Evolutionary conservation across 1,284 basidiomycete genomes (phyloP), one percentile per base, ranked within the genome.

Genomic region (Trichosporon coremiiforme): DNA sequence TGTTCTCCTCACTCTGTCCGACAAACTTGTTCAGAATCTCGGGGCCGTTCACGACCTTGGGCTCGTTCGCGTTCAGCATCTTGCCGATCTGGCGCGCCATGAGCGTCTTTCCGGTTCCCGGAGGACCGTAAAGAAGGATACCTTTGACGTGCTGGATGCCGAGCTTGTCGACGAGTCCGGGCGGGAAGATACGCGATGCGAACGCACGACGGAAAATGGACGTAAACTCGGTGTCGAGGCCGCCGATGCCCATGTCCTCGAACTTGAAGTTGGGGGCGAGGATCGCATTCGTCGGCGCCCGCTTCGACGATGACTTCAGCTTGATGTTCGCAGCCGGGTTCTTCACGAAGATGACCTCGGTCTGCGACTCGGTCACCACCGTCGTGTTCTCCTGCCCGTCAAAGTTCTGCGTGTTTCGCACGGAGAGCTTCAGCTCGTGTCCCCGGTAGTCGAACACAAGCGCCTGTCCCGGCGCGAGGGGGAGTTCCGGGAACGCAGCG

Each of bases 231-330:
- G 89, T 87, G 83, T 99, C 97, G 53, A 99, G 87, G 80, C 97
- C 97, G 80, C 97, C 97, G 78, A 99, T 98, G 31, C 97, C 97
- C 96, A 99, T 99, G 83, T 99, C 97, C 81, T 98, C 93, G 76
- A 99, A 99, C 84, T 97, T 98, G 89, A 99, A 99, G 85, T 98
- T 98, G 2, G 97, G 94, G 1, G 95, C 91, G 9, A 99, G 87
- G 77, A 99, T 98, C 0, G 96, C 95, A 81, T 98, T 99, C 13
- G 95, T 89, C 4, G 94, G 90, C 0, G 93, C 89, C 77, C 93
- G 92, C 82, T 93, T 98, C 12, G 91, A 89, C 74, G 92, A 95
- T 25, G 93, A 91, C 85, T 96, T 98, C 80, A 99, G 86, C 85
- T 94, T 95, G 81, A 99, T 92, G 20, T 86, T 82, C 75, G 90